Evolutionary conservation across 441 rosid genomes (phyloP).

Genomic region (Raphanus hybrid): DNA sequence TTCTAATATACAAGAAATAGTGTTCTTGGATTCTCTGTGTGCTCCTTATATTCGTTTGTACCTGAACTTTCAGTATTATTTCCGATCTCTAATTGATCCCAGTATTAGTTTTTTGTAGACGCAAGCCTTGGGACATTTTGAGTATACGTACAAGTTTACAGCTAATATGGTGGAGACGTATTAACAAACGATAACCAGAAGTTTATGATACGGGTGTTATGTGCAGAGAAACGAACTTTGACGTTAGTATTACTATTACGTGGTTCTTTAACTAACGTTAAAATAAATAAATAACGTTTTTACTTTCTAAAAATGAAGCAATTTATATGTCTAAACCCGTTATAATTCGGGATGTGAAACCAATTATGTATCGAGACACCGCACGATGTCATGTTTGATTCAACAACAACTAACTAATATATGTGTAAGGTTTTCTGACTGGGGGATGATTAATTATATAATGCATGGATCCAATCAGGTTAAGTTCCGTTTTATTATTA

Average conservation of each 20-base stretch:
- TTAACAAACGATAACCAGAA: not conserved
- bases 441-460: not conserved
- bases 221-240: not conserved
- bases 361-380: not conserved
- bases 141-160: not conserved
- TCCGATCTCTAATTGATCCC: not conserved
- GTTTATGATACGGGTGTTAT: not conserved
- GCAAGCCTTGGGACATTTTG: not conserved
- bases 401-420: not conserved
- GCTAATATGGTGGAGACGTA: not conserved
- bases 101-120: not conserved
- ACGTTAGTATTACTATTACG: too few species aligned
- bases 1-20: too few species aligned
- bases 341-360: not conserved
- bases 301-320: too few species aligned
- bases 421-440: not conserved
- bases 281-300: too few species aligned
- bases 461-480: slow-evolving; percentile 20
- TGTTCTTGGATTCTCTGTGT: too few species aligned
- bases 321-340: not conserved
- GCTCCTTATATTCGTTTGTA: too few species aligned
- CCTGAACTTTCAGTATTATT: not conserved
- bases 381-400: not conserved
- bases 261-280: too few species aligned
- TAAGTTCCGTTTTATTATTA: slow-evolving; percentile 13